Evolutionary conservation across 2,329 filamentous ascomycete species (phyloP), one percentile per base, ranked within the genome.

Genomic region (Huntiella omanensis): DNA sequence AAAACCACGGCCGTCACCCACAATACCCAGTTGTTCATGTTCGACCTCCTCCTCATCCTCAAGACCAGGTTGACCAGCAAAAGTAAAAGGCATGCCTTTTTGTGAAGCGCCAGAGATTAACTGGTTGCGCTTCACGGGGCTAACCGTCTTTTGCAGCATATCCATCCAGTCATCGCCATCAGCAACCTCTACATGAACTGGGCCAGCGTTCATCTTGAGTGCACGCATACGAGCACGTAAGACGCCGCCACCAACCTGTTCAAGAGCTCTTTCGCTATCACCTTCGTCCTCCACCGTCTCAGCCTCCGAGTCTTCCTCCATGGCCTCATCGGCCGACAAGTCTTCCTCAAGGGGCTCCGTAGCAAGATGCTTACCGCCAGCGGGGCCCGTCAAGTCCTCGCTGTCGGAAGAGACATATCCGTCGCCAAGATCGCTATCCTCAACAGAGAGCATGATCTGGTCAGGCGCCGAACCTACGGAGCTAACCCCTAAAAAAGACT

Each of bases 401-500:
- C 75, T 73, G 60, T 76, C 73, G 60, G 68, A 73, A 69, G 73
- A 74, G 61, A 78, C 82, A 72, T 85, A 85, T 75, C 82, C 81
- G 59, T 78, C 71, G 61, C 78, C 81, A 64, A 75, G 70, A 52
- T 55, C 51, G 61, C 78, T 75, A 58, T 80, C 77, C 55, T 76
- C 71, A 52, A 77, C 59, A 62, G 64, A 75, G 64, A 64, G 67
- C 60, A 73, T 66, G 60, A 71, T 65, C 53, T 71, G 67, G 56
- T 70, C 71, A 63, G 71, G 75, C 66, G 71, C 69, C 64, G 78
- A 81, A 81, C 80, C 82, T 77, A 78, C 80, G 77, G 81, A 87
- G 78, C 82, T 78, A 69, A 79, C 73, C 75, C 79, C 83, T 83
- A 87, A 87, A 88, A 91, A 88, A 87, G 83, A 83, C 73, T 76